A percentile compares a stretch with the other conserved stretches of the same genome.
Evolutionary conservation across 1,284 basidiomycete genomes (phyloP).

Genomic region (Ceratobasidium sp.): DNA sequence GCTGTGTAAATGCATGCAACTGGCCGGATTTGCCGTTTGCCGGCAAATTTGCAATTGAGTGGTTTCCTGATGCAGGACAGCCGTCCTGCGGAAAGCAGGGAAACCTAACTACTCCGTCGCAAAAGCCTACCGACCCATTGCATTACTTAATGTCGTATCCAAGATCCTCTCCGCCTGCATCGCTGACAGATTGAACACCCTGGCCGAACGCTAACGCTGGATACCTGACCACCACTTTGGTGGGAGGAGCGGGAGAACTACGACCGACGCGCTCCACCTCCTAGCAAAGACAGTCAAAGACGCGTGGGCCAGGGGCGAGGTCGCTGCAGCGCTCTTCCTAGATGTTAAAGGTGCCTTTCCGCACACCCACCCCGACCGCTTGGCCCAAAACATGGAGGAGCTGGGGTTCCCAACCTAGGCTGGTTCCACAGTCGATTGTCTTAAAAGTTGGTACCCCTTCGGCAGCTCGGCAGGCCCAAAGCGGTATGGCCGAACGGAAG

Average conservation of each 20-base stretch:
- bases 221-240: constrained; percentile 42
- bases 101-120: constrained; percentile 41
- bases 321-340: constrained; percentile 40
- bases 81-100: constrained; percentile 42
- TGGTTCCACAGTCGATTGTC: too few species aligned
- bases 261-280: constrained; percentile 34
- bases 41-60: too few species aligned
- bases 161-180: constrained; percentile 33
- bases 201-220: constrained; percentile 12
- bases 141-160: constrained; percentile 32
- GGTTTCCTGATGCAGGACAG: too few species aligned
- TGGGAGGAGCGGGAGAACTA: constrained; percentile 35
- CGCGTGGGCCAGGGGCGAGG: constrained; percentile 40
- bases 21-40: too few species aligned
- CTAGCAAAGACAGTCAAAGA: constrained; percentile 34
- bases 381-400: constrained; percentile 53
- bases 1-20: too few species aligned
- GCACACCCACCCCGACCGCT: constrained; percentile 48
- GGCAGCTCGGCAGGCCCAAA: too few species aligned
- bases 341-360: constrained; percentile 51
- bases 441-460: too few species aligned
- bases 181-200: not conserved
- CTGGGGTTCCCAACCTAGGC: constrained; percentile 52
- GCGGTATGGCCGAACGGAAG: too few species aligned
- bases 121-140: constrained; percentile 45